Base-by-base conservation (phyloP, 139 green algal genomes). In the Edaphochlamys debaryana region DNA sequence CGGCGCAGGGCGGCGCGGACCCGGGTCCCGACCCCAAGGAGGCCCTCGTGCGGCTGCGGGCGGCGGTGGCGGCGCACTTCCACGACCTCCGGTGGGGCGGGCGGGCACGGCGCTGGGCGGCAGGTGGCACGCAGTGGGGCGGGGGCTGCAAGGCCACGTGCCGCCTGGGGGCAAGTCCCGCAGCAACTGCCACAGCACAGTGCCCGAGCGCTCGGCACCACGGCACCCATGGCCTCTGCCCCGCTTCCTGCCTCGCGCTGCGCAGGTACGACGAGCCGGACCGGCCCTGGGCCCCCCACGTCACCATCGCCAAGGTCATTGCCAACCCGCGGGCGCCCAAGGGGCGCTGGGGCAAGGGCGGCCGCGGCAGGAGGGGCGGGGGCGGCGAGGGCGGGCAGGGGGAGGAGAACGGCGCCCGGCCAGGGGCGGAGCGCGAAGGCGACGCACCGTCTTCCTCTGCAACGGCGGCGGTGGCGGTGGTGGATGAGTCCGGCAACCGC, bases 1-100 rank as follows among this genome's bases (percentile, higher is more conserved):
- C 60, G 30, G 60, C 29, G 29, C 13, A 17, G 54, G 54, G 4
- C 7, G 60, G 11, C 3, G 8, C 29, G 30, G 30, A 29, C 30
- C 60, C 4, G 60, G 30, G 3, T 19, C 19, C 4, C 11, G 60
- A 34, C 64, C 19, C 34, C 25, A 25, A 32, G 20, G 75, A 15
- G 20, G 41, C 34, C 60, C 5, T 82, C 60, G 3, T 82, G 60
- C 1, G 19, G 75, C 75, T 82, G 41, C 75, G 72, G 75, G 20
- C 30, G 41, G 75, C 23, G 6, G 75, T 82, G 41, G 75, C 75
- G n/a, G 42, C 30, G 32, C 75, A 82, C 62, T 82, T 82, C 60
- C 19, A 23, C 17, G 62, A 63, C n/a, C 62, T 82, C 15, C 60
- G 20, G 75, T 82, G 58, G 37, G 67, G 37, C 9, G 20, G 20